Percentiles rank a stretch among this genome's conserved stretches.
Evolutionary conservation across 2,329 filamentous ascomycete species (phyloP).

Genomic region (Thermoascus crustaceus): DNA sequence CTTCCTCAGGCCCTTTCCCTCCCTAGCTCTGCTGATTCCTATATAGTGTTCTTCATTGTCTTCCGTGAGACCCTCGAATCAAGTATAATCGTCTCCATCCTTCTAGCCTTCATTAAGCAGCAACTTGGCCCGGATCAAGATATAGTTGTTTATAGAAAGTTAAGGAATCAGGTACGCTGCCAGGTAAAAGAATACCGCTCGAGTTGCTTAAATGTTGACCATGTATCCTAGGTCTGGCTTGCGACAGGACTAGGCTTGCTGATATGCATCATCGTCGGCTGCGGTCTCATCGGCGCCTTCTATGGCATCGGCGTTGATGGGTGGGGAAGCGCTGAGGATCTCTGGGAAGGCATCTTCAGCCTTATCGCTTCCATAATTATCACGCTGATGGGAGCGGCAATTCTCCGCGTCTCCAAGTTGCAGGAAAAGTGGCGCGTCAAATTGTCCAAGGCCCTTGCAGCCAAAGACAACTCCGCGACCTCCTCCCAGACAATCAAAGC

Average conservation of each 20-base stretch:
- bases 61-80: slow-evolving; percentile 81
- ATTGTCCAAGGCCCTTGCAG: slow-evolving; percentile 58
- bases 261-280: slow-evolving; percentile 59
- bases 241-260: slow-evolving; percentile 57
- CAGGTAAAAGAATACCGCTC: neutral
- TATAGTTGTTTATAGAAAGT: slow-evolving; percentile 55
- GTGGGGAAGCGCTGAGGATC: slow-evolving; percentile 62
- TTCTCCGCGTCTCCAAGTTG: slow-evolving; percentile 74
- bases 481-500: slow-evolving; percentile 25
- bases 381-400: slow-evolving; percentile 68
- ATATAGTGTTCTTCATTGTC: slow-evolving; percentile 1
- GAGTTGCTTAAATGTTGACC: slow-evolving; percentile 25
- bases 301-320: slow-evolving; percentile 60
- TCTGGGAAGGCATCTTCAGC: slow-evolving; percentile 74
- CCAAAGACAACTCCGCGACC: slow-evolving; percentile 37
- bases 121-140: slow-evolving; percentile 61
- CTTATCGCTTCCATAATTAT: slow-evolving; percentile 73
- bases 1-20: too few relatives aligned
- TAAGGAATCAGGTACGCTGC: slow-evolving; percentile 52
- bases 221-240: slow-evolving; percentile 51
- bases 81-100: slow-evolving; percentile 76
- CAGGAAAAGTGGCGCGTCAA: slow-evolving; percentile 81
- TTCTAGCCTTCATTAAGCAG: slow-evolving; percentile 78
- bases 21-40: too few relatives aligned
- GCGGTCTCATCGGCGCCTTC: slow-evolving; percentile 63